Evolutionary conservation across 2,329 filamentous ascomycete genomes (phyloP).

Genomic region (Xylariaceae sp.): DNA sequence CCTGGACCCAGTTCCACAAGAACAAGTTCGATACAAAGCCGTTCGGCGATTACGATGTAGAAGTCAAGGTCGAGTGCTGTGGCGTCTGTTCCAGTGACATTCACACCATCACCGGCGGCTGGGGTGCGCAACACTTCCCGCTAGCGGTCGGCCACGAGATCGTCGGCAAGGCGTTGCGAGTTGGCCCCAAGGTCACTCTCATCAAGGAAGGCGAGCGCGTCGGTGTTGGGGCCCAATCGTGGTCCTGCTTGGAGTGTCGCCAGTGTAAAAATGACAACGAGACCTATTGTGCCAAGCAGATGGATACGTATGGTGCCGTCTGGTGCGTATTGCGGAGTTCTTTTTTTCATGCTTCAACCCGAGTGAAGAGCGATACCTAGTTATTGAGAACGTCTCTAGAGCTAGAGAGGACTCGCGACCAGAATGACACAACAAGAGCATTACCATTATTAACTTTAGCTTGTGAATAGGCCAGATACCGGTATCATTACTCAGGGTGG

Average conservation of each 20-base stretch:
- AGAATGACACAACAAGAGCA: no score
- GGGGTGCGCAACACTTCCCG: slow-evolving; percentile 48
- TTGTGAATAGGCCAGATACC: no score
- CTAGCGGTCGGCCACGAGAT: slow-evolving; percentile 70
- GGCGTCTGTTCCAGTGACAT: slow-evolving; percentile 75
- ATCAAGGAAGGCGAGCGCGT: slow-evolving; percentile 66
- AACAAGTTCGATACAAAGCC: slow-evolving; percentile 81
- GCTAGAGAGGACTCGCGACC: no score
- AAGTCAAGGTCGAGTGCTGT: slow-evolving; percentile 83
- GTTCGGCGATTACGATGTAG: slow-evolving; percentile 84
- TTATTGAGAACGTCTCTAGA: no score
- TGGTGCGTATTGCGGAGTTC: no score
- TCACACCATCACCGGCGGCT: slow-evolving; percentile 71
- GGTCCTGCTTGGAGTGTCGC: slow-evolving; percentile 65
- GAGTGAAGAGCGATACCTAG: no score
- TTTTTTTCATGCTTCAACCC: no score
- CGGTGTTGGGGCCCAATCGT: slow-evolving; percentile 70
- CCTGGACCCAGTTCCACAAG: slow-evolving; percentile 66
- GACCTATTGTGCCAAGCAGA: slow-evolving; percentile 66
- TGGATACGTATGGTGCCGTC: slow-evolving; percentile 61
- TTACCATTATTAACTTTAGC: no score
- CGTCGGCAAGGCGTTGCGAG: slow-evolving; percentile 67
- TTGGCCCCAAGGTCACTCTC: slow-evolving; percentile 66
- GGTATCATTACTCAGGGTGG: slow-evolving; percentile 67
- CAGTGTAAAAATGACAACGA: slow-evolving; percentile 69